Percentiles rank a stretch among this genome's conserved stretches.
These are phyloP conservation scores for Fusarium pseudocircinatum DNA, from an alignment of 2,329 filamentous ascomycete genomes.

Conservation along the genomic window DNA sequence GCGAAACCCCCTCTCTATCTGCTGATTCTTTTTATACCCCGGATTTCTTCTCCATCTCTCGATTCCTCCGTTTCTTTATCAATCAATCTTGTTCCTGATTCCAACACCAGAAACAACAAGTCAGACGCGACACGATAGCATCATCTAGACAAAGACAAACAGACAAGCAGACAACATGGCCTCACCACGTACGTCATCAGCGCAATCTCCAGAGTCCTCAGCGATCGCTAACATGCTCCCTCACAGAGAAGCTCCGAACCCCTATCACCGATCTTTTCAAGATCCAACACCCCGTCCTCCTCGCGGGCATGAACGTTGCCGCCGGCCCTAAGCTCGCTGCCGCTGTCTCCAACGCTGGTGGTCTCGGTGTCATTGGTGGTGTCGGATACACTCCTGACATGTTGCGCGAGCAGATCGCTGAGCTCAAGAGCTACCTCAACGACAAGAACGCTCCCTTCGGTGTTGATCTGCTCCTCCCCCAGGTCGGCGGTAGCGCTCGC, in stretches of 20 bases:
- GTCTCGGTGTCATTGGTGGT: conserved; percentile 95
- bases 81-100: neutral
- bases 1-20: conserved; percentile 23
- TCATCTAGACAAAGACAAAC: neutral
- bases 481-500: conserved; percentile 91
- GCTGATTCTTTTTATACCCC: conserved; percentile 40
- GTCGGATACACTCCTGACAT: conserved; percentile 97
- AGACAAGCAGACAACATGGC: conserved; percentile 65
- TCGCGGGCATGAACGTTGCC: conserved; percentile 99
- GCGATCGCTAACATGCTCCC: conserved; percentile 18
- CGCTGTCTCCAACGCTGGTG: conserved; percentile 95
- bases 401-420: conserved; percentile 92
- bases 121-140: conserved; percentile 15
- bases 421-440: conserved; percentile 86
- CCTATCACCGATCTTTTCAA: conserved; percentile 94
- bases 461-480: conserved; percentile 90
- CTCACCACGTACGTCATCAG: conserved; percentile 76
- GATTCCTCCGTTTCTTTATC: neutral
- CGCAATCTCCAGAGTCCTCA: neutral
- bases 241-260: conserved; percentile 75
- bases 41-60: neutral
- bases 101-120: conserved; percentile 16
- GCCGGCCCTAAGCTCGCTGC: conserved; percentile 96
- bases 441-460: conserved; percentile 97
- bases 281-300: conserved; percentile 95